A percentile compares a stretch with the other conserved stretches of the same genome.
phyloP scores from a whole-genome alignment of 257 asterid genomes.

The Salvia splendens region DNA sequence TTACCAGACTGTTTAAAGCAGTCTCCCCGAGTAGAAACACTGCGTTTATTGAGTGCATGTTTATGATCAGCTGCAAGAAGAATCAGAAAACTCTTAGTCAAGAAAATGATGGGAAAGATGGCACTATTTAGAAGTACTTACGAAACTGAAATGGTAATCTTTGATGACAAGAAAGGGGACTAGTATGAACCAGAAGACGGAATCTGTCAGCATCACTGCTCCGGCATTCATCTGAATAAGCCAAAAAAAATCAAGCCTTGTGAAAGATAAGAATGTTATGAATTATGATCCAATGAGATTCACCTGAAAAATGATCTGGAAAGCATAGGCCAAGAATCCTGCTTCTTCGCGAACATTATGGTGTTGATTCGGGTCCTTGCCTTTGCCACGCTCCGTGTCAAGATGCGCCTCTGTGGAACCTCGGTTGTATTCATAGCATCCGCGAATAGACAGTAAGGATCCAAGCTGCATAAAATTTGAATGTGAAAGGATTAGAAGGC shows the following conservation, averaged over 20 bases:
- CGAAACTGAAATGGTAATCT: constrained; percentile 82
- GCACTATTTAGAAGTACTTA: constrained; percentile 39
- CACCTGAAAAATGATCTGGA: constrained; percentile 93
- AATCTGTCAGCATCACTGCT: constrained; percentile 85
- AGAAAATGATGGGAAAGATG: background rate
- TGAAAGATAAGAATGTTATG: background rate
- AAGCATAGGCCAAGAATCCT: constrained; percentile 65
- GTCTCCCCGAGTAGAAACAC: constrained; percentile 84
- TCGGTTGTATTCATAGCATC: constrained; percentile 53
- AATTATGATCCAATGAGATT: background rate
- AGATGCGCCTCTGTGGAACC: constrained; percentile 35
- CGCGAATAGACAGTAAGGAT: constrained; percentile 71
- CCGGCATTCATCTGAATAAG: constrained; percentile 84
- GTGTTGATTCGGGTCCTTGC: constrained; percentile 35
- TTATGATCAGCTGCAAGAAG: constrained; percentile 72
- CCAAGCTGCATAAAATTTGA: constrained; percentile 59
- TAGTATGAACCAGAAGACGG: constrained; percentile 87
- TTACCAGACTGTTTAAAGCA: constrained; percentile 78
- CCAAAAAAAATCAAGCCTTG: constrained; percentile 8
- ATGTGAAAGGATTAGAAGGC: constrained; percentile 25
- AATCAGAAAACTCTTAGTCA: constrained; percentile 22
- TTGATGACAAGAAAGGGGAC: constrained; percentile 81
- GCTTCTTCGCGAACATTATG: constrained; percentile 50
- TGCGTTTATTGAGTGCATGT: constrained; percentile 89
- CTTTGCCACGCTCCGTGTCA: constrained; percentile 51